phyloP scores from a whole-genome alignment of 306 rosid species.

The Oemleria cerasiformis region DNA sequence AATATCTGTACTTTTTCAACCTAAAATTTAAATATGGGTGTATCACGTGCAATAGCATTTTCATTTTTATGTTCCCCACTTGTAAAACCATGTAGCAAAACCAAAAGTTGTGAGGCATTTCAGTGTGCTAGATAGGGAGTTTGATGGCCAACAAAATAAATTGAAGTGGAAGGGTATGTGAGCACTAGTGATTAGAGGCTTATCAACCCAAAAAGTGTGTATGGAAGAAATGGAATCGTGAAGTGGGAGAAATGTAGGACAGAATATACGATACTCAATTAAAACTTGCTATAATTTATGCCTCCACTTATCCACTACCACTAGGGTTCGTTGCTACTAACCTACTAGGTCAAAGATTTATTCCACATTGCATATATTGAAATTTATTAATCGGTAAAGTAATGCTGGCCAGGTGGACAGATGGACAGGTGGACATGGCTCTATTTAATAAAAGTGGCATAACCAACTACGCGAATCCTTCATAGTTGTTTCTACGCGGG shows the following conservation, averaged over 20 bases:
- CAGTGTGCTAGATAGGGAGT: neutral
- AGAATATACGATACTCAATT: constrained; percentile 1
- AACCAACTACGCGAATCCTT: too few species aligned
- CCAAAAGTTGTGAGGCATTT: neutral
- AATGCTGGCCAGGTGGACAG: neutral
- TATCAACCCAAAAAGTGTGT: constrained; percentile 6
- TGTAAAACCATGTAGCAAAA: constrained; percentile 5
- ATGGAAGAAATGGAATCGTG: constrained; percentile 1
- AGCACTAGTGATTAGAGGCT: constrained; percentile 7
- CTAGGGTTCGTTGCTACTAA: constrained; percentile 14
- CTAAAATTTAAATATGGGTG: too few species aligned
- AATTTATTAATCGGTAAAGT: constrained; percentile 1
- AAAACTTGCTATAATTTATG: neutral
- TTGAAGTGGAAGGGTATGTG: neutral
- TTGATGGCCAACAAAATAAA: neutral
- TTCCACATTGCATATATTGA: constrained; percentile 10
- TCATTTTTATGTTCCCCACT: constrained; percentile 42
- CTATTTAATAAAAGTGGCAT: too few species aligned
- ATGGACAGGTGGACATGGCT: too few species aligned
- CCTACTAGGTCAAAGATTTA: constrained; percentile 29
- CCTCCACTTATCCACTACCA: constrained; percentile 8
- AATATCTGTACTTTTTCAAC: too few species aligned
- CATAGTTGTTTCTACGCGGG: too few species aligned
- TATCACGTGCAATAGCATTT: neutral
- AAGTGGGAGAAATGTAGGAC: constrained; percentile 22